Evolutionary conservation across 331 rosid genomes (phyloP), one percentile per base, ranked within the genome.

Genomic region (Saraca asoca): DNA sequence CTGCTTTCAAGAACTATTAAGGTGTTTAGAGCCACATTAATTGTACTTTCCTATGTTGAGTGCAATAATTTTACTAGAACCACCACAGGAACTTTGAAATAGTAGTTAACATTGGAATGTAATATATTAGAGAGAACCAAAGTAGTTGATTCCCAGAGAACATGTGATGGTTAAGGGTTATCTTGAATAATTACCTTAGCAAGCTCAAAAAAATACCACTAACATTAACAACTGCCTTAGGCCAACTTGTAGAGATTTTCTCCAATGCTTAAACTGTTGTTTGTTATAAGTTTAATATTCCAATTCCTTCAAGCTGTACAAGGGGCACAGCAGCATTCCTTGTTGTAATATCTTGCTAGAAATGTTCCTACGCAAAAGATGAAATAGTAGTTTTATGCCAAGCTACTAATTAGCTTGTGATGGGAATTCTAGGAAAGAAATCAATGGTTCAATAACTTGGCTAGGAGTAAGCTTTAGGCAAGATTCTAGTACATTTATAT

Each of bases 281-380:
- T 79, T 90, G 96, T 78, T 93, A 97, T 67, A 93, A 83, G 79
- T 81, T 90, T 73, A 93, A 76, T 78, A 87, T 93, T 75, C 98
- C 97, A 78, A 90, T 93, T 74, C 98, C 98, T 4, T 96, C 96
- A 72, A 93, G 98, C 78, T 86, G 98, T 70, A 90, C 97, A 19
- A 93, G 98, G 48, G 98, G 98, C 31, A 87, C 87, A 74, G 88
- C 97, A 67, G 95, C 98, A 79, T 81, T 88, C 72, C 86, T 85
- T 52, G 98, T 93, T 5, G 87, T 90, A 70, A 93, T 89, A 81
- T 89, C 98, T 84, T 84, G 90, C 87, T 90, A 96, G 74, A 90
- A 93, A 78, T 93, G 97, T 71, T 90, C 95, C 79, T 87, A 96
- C 24, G 91, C 97, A 78, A 93, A 80, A 93, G 95, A 84, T 93